These are phyloP conservation scores for Talaromyces piceae DNA, from an alignment of 2,329 filamentous ascomycete species.

Conservation along the genomic window DNA sequence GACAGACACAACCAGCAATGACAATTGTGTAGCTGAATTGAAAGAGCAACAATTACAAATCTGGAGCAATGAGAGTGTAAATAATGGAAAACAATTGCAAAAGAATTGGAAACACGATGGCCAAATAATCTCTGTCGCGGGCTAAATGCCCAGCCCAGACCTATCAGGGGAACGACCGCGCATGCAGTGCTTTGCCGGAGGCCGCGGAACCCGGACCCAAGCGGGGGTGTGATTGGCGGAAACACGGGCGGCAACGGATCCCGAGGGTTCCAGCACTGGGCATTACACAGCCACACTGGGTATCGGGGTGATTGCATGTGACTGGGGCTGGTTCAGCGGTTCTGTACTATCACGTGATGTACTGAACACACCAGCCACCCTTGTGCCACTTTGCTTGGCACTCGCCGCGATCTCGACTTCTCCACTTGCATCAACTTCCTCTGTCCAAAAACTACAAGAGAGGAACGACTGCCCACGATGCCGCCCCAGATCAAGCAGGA, in stretches of 20 bases:
- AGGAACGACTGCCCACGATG: no score
- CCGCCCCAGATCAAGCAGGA: conserved; percentile 93
- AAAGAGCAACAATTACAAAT: not conserved
- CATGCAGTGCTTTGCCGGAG: not conserved
- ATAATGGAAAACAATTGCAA: not conserved
- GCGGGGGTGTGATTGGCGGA: conserved; percentile 5
- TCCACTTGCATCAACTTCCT: not conserved
- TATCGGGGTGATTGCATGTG: not conserved
- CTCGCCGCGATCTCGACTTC: not conserved
- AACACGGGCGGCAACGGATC: not conserved
- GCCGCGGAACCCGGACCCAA: not conserved
- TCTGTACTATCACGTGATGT: not conserved
- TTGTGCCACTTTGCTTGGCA: not conserved
- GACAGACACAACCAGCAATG: not conserved
- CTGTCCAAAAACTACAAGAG: not conserved
- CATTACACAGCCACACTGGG: not conserved
- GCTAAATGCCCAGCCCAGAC: not conserved
- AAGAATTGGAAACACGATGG: not conserved
- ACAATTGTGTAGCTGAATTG: not conserved
- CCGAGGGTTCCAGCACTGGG: conserved; percentile 4
- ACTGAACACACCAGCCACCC: not conserved
- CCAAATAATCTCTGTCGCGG: not conserved
- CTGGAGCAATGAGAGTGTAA: not conserved
- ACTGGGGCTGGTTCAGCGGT: not conserved
- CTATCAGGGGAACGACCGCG: not conserved